Evolutionary conservation across 1,139 yeast genomes (phyloP), one percentile per base, ranked within the genome.

Genomic region (Hyphopichia khmerensis): DNA sequence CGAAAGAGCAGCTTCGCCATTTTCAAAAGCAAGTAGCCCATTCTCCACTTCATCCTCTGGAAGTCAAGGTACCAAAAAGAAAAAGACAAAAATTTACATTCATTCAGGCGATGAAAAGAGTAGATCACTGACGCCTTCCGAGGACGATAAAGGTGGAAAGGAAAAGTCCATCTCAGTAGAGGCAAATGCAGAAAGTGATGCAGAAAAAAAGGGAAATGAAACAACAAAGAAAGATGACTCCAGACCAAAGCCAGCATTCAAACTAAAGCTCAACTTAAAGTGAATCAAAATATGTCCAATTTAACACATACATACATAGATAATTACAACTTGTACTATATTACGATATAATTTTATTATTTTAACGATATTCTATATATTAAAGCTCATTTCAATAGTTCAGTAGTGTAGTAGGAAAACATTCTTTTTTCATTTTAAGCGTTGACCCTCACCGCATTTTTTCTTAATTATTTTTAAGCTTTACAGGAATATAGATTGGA

Each of bases 181-280:
- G 3, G 17, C 34, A 8, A 14, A 30, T 10, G 4, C 16, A 4
- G 14, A 14, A 14, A 16, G 11, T 14, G 21, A 32, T 14, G n/a
- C n/a, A 13, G n/a, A 17, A 10, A 17, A 32, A 4, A 13, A 32
- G 4, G 19, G 19, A 19, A 16, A 33, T 10, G 36, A 33, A 19
- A 3, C 15, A 19, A 4, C 36, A 11, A 9, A 33, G 13, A 33
- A 11, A 10, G n/a, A 32, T 7, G 34, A 32, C 17, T 19, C 36
- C 10, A 44, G 40, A 16, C 44, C 42, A 14, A 48, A 52, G 40
- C 47, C 54, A 14, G 54, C 53, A 30, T 47, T 59, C 38, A 61
- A 60, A 45, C 58, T 62, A 43, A 62, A 61, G 48, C 49, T 58
- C 26, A 56, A 44, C 34, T 53, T 56, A 40, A 56, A 55, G 43